Conservation (phyloP, 441 rosid species). For the Populus tomentosa region DNA sequence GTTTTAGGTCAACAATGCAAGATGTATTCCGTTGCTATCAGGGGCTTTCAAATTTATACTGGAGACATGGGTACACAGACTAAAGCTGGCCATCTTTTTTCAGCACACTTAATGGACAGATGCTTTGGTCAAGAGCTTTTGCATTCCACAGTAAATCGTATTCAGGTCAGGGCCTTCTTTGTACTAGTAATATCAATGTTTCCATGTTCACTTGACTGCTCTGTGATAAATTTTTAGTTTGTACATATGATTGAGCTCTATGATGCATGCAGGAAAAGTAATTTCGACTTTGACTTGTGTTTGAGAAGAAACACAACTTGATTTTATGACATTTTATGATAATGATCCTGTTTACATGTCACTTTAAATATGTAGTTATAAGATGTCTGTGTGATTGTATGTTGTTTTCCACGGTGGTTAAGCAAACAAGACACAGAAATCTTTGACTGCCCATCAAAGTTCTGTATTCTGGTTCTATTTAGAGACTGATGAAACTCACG, state of each 20-base stretch:
- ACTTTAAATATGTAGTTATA: background rate
- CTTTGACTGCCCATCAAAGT: background rate
- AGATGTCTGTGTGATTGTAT: background rate
- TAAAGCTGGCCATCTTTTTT: background rate
- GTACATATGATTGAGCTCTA: background rate
- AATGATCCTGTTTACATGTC: background rate
- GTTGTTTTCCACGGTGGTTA: background rate
- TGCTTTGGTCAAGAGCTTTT: conserved; percentile 10
- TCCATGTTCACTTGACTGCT: background rate
- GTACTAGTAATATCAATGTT: background rate
- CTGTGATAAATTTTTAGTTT: background rate
- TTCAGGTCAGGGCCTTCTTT: conserved; percentile 16
- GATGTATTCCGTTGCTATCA: background rate
- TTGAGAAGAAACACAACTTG: background rate
- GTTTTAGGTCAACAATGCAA: background rate
- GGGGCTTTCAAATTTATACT: background rate
- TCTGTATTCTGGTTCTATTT: background rate
- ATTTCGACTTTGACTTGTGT: background rate
- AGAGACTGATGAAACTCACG: background rate
- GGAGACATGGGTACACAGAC: background rate
- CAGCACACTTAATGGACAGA: background rate
- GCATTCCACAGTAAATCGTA: background rate
- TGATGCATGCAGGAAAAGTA: background rate
- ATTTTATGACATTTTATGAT: background rate
- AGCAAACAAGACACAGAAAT: background rate